A percentile compares a stretch with the other conserved stretches of the same genome.
Conservation (phyloP, 2,329 filamentous ascomycete genomes). For the Hymenoscyphus infarciens region DNA sequence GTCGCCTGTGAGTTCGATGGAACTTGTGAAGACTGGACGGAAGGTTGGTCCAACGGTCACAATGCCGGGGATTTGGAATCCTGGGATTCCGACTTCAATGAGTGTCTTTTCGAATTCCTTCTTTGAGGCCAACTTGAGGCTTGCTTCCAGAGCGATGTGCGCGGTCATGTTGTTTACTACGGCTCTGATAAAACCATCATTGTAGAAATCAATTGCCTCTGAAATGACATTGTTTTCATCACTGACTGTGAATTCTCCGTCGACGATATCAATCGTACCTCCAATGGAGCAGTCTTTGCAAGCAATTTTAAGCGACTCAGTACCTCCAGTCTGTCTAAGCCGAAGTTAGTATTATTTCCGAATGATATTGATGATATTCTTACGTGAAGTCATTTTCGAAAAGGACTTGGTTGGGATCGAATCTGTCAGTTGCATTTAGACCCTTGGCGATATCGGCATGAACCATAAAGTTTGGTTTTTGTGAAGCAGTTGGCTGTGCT, state of each 20-base stretch:
- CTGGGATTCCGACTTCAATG: slow-evolving; percentile 11
- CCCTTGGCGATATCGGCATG: background rate
- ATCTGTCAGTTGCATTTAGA: slow-evolving; percentile 2
- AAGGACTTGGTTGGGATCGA: slow-evolving; percentile 5
- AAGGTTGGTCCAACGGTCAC: slow-evolving; percentile 16
- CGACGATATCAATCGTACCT: slow-evolving; percentile 14
- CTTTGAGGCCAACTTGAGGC: background rate
- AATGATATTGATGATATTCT: background rate
- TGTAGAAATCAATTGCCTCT: slow-evolving; percentile 13
- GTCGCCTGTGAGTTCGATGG: slow-evolving; percentile 6
- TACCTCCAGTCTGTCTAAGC: background rate
- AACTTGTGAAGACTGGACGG: slow-evolving; percentile 10
- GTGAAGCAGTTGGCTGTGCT: background rate
- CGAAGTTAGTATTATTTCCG: background rate
- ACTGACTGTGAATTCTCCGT: slow-evolving; percentile 15
- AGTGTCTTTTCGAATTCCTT: slow-evolving; percentile 12
- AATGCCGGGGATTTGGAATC: slow-evolving; percentile 16
- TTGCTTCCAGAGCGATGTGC: slow-evolving; percentile 12
- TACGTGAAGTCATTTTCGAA: background rate
- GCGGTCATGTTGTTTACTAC: slow-evolving; percentile 16
- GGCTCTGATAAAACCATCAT: slow-evolving; percentile 14
- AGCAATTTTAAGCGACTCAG: slow-evolving; percentile 3
- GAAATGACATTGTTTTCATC: slow-evolving; percentile 5
- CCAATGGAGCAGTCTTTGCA: slow-evolving; percentile 15
- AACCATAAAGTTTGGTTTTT: background rate